phyloP scores from a whole-genome alignment of 371 early-diverging fungal species.

The Mucor piriformis region DNA sequence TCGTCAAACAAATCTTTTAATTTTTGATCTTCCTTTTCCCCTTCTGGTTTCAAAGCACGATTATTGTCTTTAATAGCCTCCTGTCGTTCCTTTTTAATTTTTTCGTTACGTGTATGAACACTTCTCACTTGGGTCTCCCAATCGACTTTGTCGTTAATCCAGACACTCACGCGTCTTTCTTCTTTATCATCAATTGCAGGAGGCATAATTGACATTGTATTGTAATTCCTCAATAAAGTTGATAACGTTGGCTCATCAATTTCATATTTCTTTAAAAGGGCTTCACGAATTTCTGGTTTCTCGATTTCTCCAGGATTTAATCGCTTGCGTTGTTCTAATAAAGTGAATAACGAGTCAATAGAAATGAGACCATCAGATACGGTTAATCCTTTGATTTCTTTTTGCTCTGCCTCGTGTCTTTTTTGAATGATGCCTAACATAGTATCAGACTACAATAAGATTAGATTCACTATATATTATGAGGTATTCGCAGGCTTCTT shows the following conservation, averaged over 20 bases:
- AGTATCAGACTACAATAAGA: slow-evolving; percentile 33
- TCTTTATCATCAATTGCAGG: slow-evolving; percentile 35
- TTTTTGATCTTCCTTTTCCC: slow-evolving; percentile 21
- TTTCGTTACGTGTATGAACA: slow-evolving; percentile 21
- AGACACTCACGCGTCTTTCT: slow-evolving; percentile 36
- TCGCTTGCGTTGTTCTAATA: slow-evolving; percentile 42
- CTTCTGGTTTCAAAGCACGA: neutral
- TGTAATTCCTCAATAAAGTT: slow-evolving; percentile 37
- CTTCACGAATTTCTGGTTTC: slow-evolving; percentile 19
- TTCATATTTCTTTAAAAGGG: slow-evolving; percentile 28
- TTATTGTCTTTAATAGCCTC: slow-evolving; percentile 30
- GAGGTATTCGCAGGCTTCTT: slow-evolving; percentile 7
- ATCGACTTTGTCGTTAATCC: slow-evolving; percentile 40
- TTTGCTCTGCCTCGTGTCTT: slow-evolving; percentile 35
- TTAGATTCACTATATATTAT: neutral
- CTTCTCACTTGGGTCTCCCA: slow-evolving; percentile 29
- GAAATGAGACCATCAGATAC: slow-evolving; percentile 20
- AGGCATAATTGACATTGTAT: slow-evolving; percentile 47
- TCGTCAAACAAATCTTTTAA: slow-evolving; percentile 38
- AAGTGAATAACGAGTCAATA: slow-evolving; percentile 38
- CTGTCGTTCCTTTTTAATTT: slow-evolving; percentile 25
- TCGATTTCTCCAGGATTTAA: slow-evolving; percentile 35
- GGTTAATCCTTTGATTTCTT: slow-evolving; percentile 8
- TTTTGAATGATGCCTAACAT: slow-evolving; percentile 47
- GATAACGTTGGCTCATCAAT: slow-evolving; percentile 31